Evolutionary conservation across 257 asterid genomes (phyloP), one percentile per base, ranked within the genome.

Genomic region (Solanum ahanhuiri): DNA sequence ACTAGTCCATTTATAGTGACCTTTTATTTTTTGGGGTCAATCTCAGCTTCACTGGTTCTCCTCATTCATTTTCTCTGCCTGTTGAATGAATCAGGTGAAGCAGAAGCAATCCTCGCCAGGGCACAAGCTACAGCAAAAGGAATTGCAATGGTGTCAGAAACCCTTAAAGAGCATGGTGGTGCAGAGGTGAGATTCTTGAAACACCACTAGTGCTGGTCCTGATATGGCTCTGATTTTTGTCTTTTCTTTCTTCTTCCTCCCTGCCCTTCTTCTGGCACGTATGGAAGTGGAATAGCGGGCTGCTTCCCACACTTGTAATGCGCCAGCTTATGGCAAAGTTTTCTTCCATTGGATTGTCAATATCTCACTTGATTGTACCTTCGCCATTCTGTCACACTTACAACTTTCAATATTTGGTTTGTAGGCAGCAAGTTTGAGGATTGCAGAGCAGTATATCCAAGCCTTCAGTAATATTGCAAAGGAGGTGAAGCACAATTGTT

Each of bases 351-450:
- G 43, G 67, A 81, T 81, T 81, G 69, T 81, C 43, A 48, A 39
- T 17, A 48, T n/a, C 20, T 28, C 25, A 48, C 31, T 28, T 81
- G 20, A 48, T 77, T 77, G 39, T 43, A 41, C 83, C 64, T 43
- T 43, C 0, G 60, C 64, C 64, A 48, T 9, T 48, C 28, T 4
- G 28, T 28, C 30, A 81, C 39, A 12, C 43, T 81, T 81, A 1
- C 11, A 81, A 25, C 11, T 81, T 48, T 51, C 84, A 17, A 30
- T 48, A 48, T 48, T 81, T 48, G 45, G 82, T 89, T 88, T 91
- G 86, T 92, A 96, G 99, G 99, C 99, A 22, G 98, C 98, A 76
- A 94, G 98, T 88, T 85, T 96, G 87, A 93, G 94, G 90, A 86
- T 96, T 89, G 99, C 98, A 7, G 99, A 96, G 93, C 98, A 96